Evolutionary conservation across 2,329 filamentous ascomycete genomes (phyloP).

Genomic region (Leptographium flavum): DNA sequence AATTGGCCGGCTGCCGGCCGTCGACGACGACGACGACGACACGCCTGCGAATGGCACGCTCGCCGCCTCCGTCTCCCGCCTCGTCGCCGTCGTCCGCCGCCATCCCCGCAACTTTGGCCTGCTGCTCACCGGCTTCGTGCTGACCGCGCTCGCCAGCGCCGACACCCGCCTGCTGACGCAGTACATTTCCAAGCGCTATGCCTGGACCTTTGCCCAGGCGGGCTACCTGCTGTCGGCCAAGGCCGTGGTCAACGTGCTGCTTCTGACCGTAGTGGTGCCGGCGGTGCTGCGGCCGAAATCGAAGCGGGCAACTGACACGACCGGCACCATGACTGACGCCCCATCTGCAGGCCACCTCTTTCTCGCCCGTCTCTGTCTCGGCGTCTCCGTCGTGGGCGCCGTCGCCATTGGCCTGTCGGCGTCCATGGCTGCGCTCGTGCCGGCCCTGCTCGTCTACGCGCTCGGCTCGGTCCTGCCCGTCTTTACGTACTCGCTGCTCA

Average conservation of each 20-base stretch:
- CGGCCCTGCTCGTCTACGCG: conserved; percentile 29
- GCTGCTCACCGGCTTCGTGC: conserved; percentile 28
- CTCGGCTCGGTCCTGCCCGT: conserved; percentile 34
- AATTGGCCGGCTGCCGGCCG: conserved; percentile 17
- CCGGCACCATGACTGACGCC: not conserved
- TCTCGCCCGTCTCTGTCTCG: conserved; percentile 22
- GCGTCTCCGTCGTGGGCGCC: conserved; percentile 26
- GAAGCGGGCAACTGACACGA: not conserved
- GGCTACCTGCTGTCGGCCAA: conserved; percentile 34
- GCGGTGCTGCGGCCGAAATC: conserved; percentile 16
- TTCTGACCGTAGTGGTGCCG: conserved; percentile 28
- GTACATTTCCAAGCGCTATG: conserved; percentile 34
- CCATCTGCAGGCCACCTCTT: conserved; percentile 15
- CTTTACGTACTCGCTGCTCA: conserved; percentile 33
- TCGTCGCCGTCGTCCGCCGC: conserved; percentile 20
- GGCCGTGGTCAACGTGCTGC: conserved; percentile 30
- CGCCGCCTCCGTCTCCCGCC: conserved; percentile 14
- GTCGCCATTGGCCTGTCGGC: conserved; percentile 25
- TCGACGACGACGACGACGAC: conserved; percentile 8
- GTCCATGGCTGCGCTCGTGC: conserved; percentile 25
- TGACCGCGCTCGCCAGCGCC: conserved; percentile 33
- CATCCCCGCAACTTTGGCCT: conserved; percentile 27
- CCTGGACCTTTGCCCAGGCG: conserved; percentile 29
- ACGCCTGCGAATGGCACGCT: not conserved
- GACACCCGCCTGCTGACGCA: conserved; percentile 35